Evolutionary conservation across 495 filamentous ascomycete genomes (phyloP), one percentile per base, ranked within the genome.

Genomic region (Pyronema omphalodes): DNA sequence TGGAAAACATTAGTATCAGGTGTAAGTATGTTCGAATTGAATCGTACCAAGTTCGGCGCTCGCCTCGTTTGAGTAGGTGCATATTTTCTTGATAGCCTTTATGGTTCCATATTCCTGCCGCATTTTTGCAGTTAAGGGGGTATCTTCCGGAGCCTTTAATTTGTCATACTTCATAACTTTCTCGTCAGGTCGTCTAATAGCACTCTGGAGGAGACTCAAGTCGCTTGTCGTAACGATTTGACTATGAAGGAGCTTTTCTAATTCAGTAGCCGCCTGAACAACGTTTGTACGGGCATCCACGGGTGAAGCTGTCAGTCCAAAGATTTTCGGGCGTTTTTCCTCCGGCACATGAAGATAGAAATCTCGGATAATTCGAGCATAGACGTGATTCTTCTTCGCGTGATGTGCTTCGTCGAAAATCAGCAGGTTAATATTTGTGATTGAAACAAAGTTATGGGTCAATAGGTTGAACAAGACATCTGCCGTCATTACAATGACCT

Each of bases 381-480:
- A 98, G 0, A 86, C 73, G 62, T 98, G 93, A 50, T 86, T 82
- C 61, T 93, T 94, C 66, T 98, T 96, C 1, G 93, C 81, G 64
- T 96, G 91, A 60, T 98, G 91, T 5, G 88, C 91, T 69, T 98
- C 91, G 59, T 98, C 91, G 61, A 96, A 96, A 51, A 95, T 82
- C 17, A 98, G 69, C 6, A 98, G 73, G 63, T 93, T 98, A 67
- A 98, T 85, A 57, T 82, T 76, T 18, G 79, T 70, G 69, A 98
- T 94, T 8, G 67, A 79, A 47, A 96, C 76, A 66, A 83, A 88
- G 0, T 83, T 83, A 60, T 83, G 81, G 51, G 80, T 73, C n/a
- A 98, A 75, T 62, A 81, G 84, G 57, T 82, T 75, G 46, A 79
- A 71, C 43, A 96, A 72, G 11, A 96, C 81, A 51, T 89, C 88